Evolutionary conservation across 2,329 filamentous ascomycete species (phyloP).

Genomic region (Cordyceps farinosa): DNA sequence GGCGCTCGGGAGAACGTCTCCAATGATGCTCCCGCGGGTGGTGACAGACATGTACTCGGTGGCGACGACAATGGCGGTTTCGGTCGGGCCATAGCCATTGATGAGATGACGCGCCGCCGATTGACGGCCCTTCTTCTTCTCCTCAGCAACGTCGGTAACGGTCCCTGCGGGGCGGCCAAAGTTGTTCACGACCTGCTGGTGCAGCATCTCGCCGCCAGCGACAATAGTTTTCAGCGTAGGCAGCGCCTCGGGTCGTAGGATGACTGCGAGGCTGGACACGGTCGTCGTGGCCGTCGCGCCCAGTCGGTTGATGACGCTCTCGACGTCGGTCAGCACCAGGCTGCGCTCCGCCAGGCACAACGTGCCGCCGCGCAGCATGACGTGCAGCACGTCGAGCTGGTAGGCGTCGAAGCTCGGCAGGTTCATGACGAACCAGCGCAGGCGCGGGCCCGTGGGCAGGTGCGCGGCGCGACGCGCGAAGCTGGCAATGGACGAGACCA

Average conservation of each 20-base stretch:
- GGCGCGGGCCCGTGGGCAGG: constrained; percentile 1
- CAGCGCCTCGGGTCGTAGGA: constrained; percentile 1
- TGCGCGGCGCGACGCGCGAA: neutral
- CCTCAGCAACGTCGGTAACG: neutral
- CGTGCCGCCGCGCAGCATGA: constrained; percentile 1
- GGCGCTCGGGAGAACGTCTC: neutral
- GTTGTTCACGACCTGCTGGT: constrained; percentile 5
- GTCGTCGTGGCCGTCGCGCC: constrained; percentile 8
- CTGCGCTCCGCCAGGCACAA: constrained; percentile 10
- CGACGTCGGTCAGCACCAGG: constrained; percentile 11
- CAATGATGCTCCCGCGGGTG: neutral
- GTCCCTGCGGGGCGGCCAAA: neutral
- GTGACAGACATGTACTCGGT: neutral
- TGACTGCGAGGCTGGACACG: constrained; percentile 12
- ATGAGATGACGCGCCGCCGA: neutral
- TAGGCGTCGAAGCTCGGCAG: constrained; percentile 10
- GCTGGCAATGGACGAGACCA: neutral
- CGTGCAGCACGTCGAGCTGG: constrained; percentile 8
- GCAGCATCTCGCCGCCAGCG: constrained; percentile 12
- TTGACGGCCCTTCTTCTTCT: neutral
- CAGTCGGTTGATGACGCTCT: constrained; percentile 1
- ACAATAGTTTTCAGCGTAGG: neutral
- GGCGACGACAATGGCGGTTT: neutral
- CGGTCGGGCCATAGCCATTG: constrained; percentile 11
- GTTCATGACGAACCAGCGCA: constrained; percentile 14